Conservation (phyloP, 257 asterid species). For the Solanum chiquidenum region DNA sequence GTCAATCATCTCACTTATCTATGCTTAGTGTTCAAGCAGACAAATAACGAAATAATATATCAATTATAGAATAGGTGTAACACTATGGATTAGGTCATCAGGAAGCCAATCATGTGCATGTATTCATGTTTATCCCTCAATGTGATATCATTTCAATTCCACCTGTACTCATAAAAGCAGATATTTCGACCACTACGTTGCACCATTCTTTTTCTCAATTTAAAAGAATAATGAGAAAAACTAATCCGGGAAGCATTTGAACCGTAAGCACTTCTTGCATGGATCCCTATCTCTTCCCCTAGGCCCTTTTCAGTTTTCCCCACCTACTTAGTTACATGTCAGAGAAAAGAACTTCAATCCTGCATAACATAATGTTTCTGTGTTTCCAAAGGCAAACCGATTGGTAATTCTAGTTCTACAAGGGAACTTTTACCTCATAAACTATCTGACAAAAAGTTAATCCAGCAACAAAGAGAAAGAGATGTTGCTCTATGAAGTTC, state of each 20-base stretch:
- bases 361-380: not conserved
- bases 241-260: not conserved
- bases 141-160: not conserved
- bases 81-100: not conserved
- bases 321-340: not conserved
- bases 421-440: not conserved
- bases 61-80: not conserved
- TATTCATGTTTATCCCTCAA: not conserved
- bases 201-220: not conserved
- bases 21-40: not conserved
- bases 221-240: not conserved
- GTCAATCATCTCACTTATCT: not conserved
- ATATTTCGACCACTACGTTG: not conserved
- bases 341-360: not conserved
- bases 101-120: not conserved
- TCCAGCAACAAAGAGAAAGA: not conserved
- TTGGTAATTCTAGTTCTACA: not conserved
- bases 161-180: not conserved
- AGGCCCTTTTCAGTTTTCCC: not conserved
- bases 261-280: not conserved
- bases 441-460: not conserved
- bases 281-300: not conserved
- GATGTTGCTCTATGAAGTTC: not conserved
- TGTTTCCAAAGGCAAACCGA: not conserved
- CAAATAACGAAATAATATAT: not conserved